Evolutionary conservation across 2,329 filamentous ascomycete genomes (phyloP).

Genomic region (Remersonia thermophila): DNA sequence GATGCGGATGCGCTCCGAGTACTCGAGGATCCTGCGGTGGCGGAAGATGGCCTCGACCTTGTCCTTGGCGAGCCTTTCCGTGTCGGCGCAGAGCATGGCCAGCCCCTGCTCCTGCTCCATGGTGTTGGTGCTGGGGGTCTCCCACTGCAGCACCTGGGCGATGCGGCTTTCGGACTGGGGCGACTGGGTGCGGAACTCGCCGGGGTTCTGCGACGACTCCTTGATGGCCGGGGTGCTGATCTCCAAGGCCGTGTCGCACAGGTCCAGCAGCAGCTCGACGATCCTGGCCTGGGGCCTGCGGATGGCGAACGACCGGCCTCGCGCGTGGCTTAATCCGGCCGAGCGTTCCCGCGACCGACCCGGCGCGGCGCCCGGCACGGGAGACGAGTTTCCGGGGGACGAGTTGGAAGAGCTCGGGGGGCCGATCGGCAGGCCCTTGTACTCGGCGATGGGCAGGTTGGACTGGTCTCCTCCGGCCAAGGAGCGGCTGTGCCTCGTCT

Average conservation of each 20-base stretch:
- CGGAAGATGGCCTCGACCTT: conserved; percentile 92
- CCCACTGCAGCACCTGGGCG: conserved; percentile 90
- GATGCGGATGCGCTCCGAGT: conserved; percentile 85
- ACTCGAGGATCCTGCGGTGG: conserved; percentile 86
- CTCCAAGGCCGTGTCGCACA: conserved; percentile 91
- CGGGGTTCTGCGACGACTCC: conserved; percentile 55
- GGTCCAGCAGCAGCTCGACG: conserved; percentile 84
- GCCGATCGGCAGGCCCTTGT: conserved; percentile 79
- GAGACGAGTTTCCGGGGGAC: conserved; percentile 47
- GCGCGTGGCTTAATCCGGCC: conserved; percentile 61
- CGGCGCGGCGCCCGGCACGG: conserved; percentile 41
- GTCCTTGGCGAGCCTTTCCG: conserved; percentile 66
- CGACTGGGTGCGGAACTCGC: conserved; percentile 83
- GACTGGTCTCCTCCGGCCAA: conserved; percentile 43
- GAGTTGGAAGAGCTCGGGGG: conserved; percentile 58
- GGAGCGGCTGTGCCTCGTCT: conserved; percentile 60
- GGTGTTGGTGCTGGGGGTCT: conserved; percentile 82
- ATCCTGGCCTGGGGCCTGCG: conserved; percentile 83
- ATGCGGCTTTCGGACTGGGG: conserved; percentile 93
- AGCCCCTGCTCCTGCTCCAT: conserved; percentile 89
- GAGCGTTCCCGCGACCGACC: conserved; percentile 61
- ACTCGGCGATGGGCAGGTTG: conserved; percentile 54
- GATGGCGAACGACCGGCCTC: conserved; percentile 81
- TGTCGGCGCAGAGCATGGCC: conserved; percentile 78
- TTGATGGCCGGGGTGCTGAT: conserved; percentile 92